phyloP scores from a whole-genome alignment of 1,284 basidiomycete genomes.

The Puccinia polysora region DNA sequence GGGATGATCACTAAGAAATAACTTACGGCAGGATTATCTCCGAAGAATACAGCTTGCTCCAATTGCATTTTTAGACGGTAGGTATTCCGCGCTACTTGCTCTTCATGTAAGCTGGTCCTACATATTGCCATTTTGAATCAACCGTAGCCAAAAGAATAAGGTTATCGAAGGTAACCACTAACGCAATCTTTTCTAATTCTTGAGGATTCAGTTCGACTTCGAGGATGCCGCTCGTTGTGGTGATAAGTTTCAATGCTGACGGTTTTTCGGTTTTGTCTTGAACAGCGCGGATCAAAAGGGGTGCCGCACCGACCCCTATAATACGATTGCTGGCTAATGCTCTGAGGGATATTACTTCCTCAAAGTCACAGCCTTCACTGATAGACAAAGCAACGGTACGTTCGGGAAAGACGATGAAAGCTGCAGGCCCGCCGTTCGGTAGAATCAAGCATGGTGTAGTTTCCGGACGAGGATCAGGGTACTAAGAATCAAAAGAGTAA shows the following conservation, averaged over 20 bases:
- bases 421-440: conserved; percentile 49
- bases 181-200: conserved; percentile 25
- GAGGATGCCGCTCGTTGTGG: conserved; percentile 42
- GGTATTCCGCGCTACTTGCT: conserved; percentile 46
- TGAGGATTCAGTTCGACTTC: conserved; percentile 34
- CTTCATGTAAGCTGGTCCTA: conserved; percentile 22
- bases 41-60: conserved; percentile 81
- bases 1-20: background rate
- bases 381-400: conserved; percentile 30
- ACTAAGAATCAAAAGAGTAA: too few species aligned
- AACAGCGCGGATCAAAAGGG: conserved; percentile 13
- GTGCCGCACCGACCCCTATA: conserved; percentile 22
- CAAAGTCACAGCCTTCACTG: conserved; percentile 15
- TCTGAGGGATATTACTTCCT: conserved; percentile 34
- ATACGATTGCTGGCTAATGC: conserved; percentile 24
- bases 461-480: conserved; percentile 48
- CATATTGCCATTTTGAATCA: background rate
- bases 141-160: background rate
- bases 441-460: conserved; percentile 48
- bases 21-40: conserved; percentile 62
- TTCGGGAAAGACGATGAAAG: conserved; percentile 49
- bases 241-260: conserved; percentile 46
- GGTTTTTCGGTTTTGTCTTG: conserved; percentile 22
- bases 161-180: background rate
- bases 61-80: conserved; percentile 70